Percentiles rank a stretch among this genome's conserved stretches.
phyloP scores from a whole-genome alignment of 352 stramenopile species.

The Phytophthora tentaculata region DNA sequence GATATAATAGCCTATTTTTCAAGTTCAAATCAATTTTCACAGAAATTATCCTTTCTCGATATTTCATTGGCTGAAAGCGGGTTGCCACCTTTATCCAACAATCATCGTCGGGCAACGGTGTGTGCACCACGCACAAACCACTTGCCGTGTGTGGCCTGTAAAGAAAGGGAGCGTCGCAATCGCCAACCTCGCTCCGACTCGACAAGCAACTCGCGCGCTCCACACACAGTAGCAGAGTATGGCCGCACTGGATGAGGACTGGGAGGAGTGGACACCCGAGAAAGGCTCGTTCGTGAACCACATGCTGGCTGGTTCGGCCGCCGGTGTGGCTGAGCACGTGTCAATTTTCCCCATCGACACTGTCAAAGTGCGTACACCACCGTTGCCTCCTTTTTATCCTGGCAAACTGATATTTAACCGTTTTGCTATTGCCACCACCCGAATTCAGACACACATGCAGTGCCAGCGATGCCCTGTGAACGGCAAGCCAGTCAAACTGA shows the following conservation, averaged over 20 bases:
- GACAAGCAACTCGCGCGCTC: slow-evolving; percentile 16
- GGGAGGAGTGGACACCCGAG: slow-evolving; percentile 94
- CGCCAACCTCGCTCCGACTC: slow-evolving; percentile 26
- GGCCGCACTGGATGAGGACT: slow-evolving; percentile 81
- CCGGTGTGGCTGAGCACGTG: slow-evolving; percentile 97
- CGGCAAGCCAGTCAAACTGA: slow-evolving; percentile 58
- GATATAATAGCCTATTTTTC: background rate
- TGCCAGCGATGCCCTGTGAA: slow-evolving; percentile 86
- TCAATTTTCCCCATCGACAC: slow-evolving; percentile 97
- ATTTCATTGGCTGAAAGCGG: slow-evolving; percentile 28
- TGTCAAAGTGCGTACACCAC: slow-evolving; percentile 60
- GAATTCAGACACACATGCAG: slow-evolving; percentile 95
- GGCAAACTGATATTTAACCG: background rate
- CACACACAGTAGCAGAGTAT: slow-evolving; percentile 12
- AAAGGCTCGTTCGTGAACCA: slow-evolving; percentile 95
- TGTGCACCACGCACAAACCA: slow-evolving; percentile 26
- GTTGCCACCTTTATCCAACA: slow-evolving; percentile 25
- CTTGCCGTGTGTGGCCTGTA: slow-evolving; percentile 32
- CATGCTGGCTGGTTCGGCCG: slow-evolving; percentile 94
- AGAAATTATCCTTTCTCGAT: background rate
- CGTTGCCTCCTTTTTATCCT: background rate
- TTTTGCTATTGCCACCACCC: background rate
- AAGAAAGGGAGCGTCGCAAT: slow-evolving; percentile 36
- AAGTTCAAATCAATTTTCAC: background rate
- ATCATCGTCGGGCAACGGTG: slow-evolving; percentile 17